Evolutionary conservation across 495 filamentous ascomycete species (phyloP).

Genomic region (Penicillium dipodomyicola): DNA sequence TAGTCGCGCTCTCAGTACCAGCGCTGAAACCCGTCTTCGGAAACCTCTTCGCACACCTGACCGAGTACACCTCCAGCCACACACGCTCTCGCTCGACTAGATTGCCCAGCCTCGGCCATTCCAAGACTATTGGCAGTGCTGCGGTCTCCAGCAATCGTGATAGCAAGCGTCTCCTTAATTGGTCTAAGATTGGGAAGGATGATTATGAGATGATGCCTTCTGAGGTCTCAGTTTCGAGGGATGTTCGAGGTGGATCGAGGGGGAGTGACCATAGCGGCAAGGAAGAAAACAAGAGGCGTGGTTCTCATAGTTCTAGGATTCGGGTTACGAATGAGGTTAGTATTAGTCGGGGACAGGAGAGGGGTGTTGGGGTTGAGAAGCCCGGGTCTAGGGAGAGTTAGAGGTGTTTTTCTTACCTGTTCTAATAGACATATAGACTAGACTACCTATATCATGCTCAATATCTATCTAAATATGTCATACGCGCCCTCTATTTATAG

Average conservation of each 20-base stretch:
- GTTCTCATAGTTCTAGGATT: constrained; percentile 19
- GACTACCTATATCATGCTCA: neutral
- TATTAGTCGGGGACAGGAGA: neutral
- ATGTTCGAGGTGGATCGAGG: constrained; percentile 6
- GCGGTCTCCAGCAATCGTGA: constrained; percentile 19
- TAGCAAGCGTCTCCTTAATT: constrained; percentile 28
- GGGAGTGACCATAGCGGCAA: neutral
- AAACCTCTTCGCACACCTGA: constrained; percentile 26
- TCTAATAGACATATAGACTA: neutral
- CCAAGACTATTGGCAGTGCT: constrained; percentile 18
- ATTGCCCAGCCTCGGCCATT: constrained; percentile 14
- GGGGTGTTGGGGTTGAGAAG: neutral
- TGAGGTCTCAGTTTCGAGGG: constrained; percentile 22
- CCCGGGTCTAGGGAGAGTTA: neutral
- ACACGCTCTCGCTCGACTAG: constrained; percentile 20
- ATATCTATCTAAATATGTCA: neutral
- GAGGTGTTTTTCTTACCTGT: neutral
- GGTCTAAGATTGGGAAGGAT: constrained; percentile 23
- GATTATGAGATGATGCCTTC: constrained; percentile 36
- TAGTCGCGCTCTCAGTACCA: constrained; percentile 47
- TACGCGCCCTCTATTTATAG: neutral
- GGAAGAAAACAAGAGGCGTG: neutral
- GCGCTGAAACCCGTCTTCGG: constrained; percentile 45
- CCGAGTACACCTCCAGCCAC: constrained; percentile 28
- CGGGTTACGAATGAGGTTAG: constrained; percentile 27